Evolutionary conservation across 2,329 filamentous ascomycete species (phyloP).

Genomic region (Sporothrix mexicana): DNA sequence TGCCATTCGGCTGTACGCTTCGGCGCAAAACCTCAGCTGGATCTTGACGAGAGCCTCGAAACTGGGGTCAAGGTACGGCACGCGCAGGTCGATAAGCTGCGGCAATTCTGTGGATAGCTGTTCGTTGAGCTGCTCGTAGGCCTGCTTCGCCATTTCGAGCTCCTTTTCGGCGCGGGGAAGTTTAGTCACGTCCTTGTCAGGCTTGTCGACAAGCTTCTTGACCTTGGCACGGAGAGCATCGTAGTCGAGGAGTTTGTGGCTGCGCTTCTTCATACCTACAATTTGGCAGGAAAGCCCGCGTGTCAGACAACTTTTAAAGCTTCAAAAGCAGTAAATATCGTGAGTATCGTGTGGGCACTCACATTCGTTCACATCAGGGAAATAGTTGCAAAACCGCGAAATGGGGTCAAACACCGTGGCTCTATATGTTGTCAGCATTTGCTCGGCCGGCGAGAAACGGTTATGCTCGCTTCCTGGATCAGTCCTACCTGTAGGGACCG

Average conservation of each 20-base stretch:
- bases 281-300: neutral
- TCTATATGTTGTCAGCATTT: neutral
- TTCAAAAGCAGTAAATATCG: neutral
- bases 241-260: constrained; percentile 98
- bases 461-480: neutral
- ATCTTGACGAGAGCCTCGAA: constrained; percentile 99
- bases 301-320: constrained; percentile 6
- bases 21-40: constrained; percentile 94
- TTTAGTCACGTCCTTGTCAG: constrained; percentile 97
- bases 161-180: constrained; percentile 96
- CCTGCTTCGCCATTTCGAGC: constrained; percentile 87
- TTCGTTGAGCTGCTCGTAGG: constrained; percentile 97
- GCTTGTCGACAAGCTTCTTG: constrained; percentile 96
- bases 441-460: too few species aligned
- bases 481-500: constrained; percentile 76
- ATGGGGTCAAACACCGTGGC: constrained; percentile 96
- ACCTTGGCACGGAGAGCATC: constrained; percentile 94
- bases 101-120: constrained; percentile 92
- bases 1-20: constrained; percentile 97
- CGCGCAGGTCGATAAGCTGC: constrained; percentile 93
- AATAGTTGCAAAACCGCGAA: constrained; percentile 94
- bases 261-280: constrained; percentile 85
- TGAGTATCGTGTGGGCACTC: neutral
- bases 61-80: constrained; percentile 94
- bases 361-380: constrained; percentile 98